Conservation (phyloP, 352 stramenopile genomes). For the Globisporangium nodosum region DNA sequence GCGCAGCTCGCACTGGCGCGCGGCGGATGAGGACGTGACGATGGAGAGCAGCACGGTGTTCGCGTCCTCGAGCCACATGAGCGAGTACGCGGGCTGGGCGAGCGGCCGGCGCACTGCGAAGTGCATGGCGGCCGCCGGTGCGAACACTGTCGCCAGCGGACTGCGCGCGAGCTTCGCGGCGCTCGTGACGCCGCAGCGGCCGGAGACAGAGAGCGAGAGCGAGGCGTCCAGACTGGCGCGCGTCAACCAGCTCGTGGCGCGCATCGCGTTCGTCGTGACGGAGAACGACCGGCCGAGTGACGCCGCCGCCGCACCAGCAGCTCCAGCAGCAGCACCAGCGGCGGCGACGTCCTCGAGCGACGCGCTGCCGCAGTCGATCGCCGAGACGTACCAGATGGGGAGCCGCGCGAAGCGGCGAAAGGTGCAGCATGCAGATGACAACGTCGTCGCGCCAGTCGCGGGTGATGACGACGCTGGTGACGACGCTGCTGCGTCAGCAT, state of each 20-base stretch:
- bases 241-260: conserved; percentile 54
- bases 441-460: conserved; percentile 8
- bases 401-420: conserved; percentile 67
- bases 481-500: background rate
- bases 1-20: conserved; percentile 6
- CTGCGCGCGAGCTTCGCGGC: conserved; percentile 11
- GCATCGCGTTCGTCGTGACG: conserved; percentile 47
- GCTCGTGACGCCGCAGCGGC: background rate
- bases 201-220: conserved; percentile 5
- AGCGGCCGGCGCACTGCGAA: conserved; percentile 52
- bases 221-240: conserved; percentile 29
- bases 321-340: conserved; percentile 1
- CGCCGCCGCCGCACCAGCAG: background rate
- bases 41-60: conserved; percentile 6
- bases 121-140: background rate
- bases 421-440: conserved; percentile 13
- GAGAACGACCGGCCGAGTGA: conserved; percentile 28
- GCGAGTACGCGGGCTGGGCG: conserved; percentile 54
- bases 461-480: background rate
- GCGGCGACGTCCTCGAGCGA: conserved; percentile 8
- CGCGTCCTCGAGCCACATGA: conserved; percentile 19
- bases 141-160: background rate
- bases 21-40: conserved; percentile 22
- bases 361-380: conserved; percentile 56
- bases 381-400: conserved; percentile 69